phyloP scores from a whole-genome alignment of 805 yeast genomes.

The Nakazawaea peltata region DNA sequence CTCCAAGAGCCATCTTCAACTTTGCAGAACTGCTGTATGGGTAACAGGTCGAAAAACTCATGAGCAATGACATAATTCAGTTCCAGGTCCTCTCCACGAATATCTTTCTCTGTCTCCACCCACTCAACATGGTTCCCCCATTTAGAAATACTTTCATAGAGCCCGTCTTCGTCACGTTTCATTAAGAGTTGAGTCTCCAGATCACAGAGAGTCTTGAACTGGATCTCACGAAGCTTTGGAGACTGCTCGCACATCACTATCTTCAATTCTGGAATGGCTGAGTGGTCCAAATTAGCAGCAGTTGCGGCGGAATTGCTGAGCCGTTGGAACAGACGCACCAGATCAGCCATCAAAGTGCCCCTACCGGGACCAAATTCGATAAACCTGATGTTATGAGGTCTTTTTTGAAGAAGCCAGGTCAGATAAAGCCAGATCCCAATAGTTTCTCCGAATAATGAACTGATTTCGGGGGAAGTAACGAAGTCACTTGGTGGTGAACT shows the following conservation, averaged over 20 bases:
- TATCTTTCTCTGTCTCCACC: slow-evolving; percentile 51
- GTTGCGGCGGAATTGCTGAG: slow-evolving; percentile 18
- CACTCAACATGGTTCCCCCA: slow-evolving; percentile 51
- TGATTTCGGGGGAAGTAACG: slow-evolving; percentile 79
- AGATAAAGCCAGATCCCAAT: slow-evolving; percentile 66
- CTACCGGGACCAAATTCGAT: slow-evolving; percentile 83
- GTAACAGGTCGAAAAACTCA: slow-evolving; percentile 83
- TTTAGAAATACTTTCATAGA: slow-evolving; percentile 29
- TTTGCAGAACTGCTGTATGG: slow-evolving; percentile 60
- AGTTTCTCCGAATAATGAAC: slow-evolving; percentile 82
- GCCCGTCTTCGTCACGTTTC: slow-evolving; percentile 23
- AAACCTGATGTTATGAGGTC: slow-evolving; percentile 40
- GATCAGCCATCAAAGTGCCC: slow-evolving; percentile 72
- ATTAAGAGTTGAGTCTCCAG: slow-evolving; percentile 8
- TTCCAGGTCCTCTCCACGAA: slow-evolving; percentile 17
- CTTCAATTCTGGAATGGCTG: too few species aligned
- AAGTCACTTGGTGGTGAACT: too few species aligned
- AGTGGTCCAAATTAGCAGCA: too few species aligned
- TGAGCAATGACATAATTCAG: slow-evolving; percentile 71
- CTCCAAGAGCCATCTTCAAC: slow-evolving; percentile 64
- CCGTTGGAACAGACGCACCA: slow-evolving; percentile 38
- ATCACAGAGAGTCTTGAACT: slow-evolving; percentile 41
- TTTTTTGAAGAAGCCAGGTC: slow-evolving; percentile 49
- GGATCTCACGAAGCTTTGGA: slow-evolving; percentile 50
- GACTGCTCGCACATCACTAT: slow-evolving; percentile 68